Base-by-base conservation (phyloP, 306 rosid genomes). In the Castanospermum australe region DNA sequence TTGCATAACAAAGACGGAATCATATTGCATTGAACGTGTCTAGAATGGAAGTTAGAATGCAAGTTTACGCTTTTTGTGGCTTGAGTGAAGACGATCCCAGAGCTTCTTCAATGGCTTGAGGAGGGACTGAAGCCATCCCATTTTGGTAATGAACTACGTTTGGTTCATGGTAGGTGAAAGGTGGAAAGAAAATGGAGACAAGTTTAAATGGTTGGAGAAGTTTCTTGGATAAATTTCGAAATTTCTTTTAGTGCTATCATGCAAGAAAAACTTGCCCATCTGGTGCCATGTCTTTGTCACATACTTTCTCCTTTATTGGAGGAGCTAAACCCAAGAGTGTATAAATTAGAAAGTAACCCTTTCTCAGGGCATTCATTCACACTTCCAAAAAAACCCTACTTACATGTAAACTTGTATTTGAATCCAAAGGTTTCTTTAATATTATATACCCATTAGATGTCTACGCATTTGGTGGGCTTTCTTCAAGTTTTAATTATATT, bases 81-180 rank as follows among this genome's bases (percentile, higher is more conserved):
- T 82, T 0, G 91, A 87, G 41, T 89, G 92, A 3, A 89, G 83
- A 5, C 92, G 91, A 83, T 67, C 74, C 94, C 94, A 89, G 62
- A 92, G 79, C 87, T 90, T 89, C 89, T 88, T 92, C 86, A 92
- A 17, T 0, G 94, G 94, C 62, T 80, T 81, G 76, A 88, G 70
- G 81, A 92, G 68, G 74, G 92, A 89, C 32, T 20, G 81, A 73
- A 92, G 70, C 91, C 92, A 83, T 24, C 89, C 97, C 94, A 89
- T 92, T 77, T 66, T 71, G n/a, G 76, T 79, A 63, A 67, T 50
- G 39, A 67, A 70, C 35, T 71, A 45, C 30, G n/a, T n/a, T n/a
- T n/a, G n/a, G 78, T 35, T 76, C 78, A 79, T 48, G 78, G 69
- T 77, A 24, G 80, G 82, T 86, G 85, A 81, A 76, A 76, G 77